Evolutionary conservation across 2,329 filamentous ascomycete species (phyloP).

Genomic region (Diplodia sapinea): DNA sequence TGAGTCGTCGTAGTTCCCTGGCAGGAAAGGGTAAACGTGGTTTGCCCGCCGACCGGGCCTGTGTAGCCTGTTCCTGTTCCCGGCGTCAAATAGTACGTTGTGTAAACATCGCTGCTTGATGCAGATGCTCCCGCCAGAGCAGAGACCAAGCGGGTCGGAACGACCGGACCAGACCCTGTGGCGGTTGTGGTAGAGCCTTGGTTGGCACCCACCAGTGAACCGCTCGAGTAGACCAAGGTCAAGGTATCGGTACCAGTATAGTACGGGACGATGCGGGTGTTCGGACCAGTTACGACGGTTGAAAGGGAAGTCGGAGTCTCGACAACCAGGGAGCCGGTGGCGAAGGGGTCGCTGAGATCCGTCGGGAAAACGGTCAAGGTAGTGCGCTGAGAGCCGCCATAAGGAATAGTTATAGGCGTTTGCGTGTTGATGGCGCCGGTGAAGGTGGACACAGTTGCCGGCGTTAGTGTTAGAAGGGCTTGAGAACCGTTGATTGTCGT

Average conservation of each 20-base stretch:
- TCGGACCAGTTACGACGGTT: no score
- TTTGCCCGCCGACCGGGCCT: neutral
- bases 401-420: neutral
- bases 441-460: neutral
- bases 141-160: no score
- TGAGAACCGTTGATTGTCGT: neutral
- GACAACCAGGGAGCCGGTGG: neutral
- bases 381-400: neutral
- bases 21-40: neutral
- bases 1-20: neutral
- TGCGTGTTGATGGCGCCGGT: neutral
- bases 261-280: neutral
- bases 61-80: neutral
- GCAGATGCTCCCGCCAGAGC: no score
- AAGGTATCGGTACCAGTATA: neutral
- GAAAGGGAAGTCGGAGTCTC: neutral
- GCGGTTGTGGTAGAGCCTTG: no score
- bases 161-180: no score
- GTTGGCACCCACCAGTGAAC: no score
- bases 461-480: neutral
- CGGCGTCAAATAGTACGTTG: neutral
- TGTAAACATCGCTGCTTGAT: no score
- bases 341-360: neutral
- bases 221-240: neutral
- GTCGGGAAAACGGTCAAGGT: constrained; percentile 2